Evolutionary conservation across 2,329 filamentous ascomycete genomes (phyloP).

Genomic region (Leptographium lundbergii): DNA sequence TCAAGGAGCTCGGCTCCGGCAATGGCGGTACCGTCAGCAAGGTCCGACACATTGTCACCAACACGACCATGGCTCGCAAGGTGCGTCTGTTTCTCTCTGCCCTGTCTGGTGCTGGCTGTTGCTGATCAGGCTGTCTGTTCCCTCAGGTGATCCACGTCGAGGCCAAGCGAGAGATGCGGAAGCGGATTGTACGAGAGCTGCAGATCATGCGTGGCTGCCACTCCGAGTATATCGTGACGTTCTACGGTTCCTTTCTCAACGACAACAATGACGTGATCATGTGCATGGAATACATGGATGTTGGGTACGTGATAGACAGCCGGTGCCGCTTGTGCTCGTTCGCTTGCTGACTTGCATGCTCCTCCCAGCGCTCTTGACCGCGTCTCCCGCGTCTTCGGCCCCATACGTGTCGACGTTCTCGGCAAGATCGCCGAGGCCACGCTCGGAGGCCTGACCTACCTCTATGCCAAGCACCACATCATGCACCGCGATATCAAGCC

Average conservation of each 20-base stretch:
- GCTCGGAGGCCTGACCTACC: slow-evolving; percentile 82
- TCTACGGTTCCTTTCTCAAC: slow-evolving; percentile 95
- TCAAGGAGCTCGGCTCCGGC: slow-evolving; percentile 89
- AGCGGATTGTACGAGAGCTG: slow-evolving; percentile 90
- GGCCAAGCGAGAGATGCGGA: slow-evolving; percentile 92
- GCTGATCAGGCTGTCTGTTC: background rate
- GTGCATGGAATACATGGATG: slow-evolving; percentile 99
- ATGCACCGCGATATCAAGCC: slow-evolving; percentile 99
- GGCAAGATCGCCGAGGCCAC: slow-evolving; percentile 97
- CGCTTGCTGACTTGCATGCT: background rate
- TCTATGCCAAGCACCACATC: slow-evolving; percentile 91
- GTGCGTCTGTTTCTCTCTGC: slow-evolving; percentile 32
- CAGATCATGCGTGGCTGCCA: slow-evolving; percentile 99
- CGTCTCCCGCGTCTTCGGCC: slow-evolving; percentile 89
- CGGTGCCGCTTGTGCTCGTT: background rate
- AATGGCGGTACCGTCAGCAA: slow-evolving; percentile 99
- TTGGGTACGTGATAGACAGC: slow-evolving; percentile 54
- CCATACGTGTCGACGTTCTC: slow-evolving; percentile 87
- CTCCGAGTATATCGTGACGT: slow-evolving; percentile 92
- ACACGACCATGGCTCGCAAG: slow-evolving; percentile 96
- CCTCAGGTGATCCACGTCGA: slow-evolving; percentile 92
- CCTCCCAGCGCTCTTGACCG: slow-evolving; percentile 67
- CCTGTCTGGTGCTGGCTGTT: background rate
- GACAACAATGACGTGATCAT: slow-evolving; percentile 96
- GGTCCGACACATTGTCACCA: slow-evolving; percentile 86